Percentiles rank a stretch among this genome's conserved stretches.
Conservation (phyloP, 1,284 basidiomycete genomes). For the Puccinia brachypodii region DNA sequence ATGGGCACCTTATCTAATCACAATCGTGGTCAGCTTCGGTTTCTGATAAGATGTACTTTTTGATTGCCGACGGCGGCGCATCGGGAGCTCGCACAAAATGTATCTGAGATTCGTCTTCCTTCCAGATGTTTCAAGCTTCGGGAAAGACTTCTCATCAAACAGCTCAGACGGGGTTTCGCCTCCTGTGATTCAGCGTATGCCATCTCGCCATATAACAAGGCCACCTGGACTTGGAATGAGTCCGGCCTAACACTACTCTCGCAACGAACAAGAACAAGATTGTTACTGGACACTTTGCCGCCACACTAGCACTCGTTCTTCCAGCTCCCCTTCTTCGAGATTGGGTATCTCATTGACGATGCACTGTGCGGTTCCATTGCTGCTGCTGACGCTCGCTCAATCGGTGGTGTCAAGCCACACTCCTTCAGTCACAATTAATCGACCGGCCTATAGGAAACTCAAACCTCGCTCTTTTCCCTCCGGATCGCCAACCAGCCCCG, state of each 20-base stretch:
- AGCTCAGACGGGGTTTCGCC: neutral
- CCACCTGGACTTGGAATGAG: neutral
- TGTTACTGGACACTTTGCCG: neutral
- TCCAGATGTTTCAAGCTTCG: conserved; percentile 7
- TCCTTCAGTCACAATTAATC: neutral
- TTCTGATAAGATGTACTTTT: neutral
- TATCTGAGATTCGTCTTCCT: neutral
- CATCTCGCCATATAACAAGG: neutral
- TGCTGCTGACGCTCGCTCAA: neutral
- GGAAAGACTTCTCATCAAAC: neutral
- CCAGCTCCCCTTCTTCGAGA: neutral
- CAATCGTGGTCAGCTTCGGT: neutral
- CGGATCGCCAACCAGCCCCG: neutral
- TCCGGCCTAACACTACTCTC: neutral
- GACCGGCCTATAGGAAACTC: neutral
- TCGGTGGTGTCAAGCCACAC: neutral
- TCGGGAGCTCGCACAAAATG: neutral
- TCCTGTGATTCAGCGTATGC: neutral
- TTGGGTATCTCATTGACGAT: neutral
- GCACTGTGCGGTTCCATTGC: neutral
- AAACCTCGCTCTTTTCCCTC: neutral
- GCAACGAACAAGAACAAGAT: neutral
- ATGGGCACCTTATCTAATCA: neutral
- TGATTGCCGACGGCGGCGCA: neutral
- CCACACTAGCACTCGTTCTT: neutral